Conservation (phyloP, 192 early-diverging fungal genomes). For the Spizellomyces sp. region DNA sequence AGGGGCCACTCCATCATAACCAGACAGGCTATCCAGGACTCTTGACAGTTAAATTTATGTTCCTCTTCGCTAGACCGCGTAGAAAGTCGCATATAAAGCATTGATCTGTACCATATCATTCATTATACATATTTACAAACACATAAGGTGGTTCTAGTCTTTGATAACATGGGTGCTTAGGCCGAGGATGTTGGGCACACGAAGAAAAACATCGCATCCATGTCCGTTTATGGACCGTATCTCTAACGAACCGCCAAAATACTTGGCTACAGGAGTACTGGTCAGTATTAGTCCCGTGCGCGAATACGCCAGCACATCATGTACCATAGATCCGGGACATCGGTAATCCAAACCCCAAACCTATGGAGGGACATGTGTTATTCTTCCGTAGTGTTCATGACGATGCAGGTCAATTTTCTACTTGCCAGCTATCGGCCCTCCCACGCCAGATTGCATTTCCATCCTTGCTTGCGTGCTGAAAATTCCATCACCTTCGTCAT, state of each 20-base stretch:
- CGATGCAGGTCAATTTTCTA: neutral
- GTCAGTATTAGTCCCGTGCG: neutral
- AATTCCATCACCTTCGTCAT: constrained; percentile 62
- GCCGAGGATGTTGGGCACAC: constrained; percentile 80
- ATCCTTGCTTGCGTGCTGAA: constrained; percentile 75
- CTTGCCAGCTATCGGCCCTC: constrained; percentile 84
- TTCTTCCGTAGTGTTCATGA: neutral
- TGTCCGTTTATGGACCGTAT: constrained; percentile 81
- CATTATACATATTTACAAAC: neutral
- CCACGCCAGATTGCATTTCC: constrained; percentile 83
- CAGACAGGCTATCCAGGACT: neutral
- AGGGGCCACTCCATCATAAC: constrained; percentile 1
- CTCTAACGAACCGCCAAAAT: constrained; percentile 91
- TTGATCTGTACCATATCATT: too few species aligned
- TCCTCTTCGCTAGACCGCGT: too few species aligned
- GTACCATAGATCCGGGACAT: constrained; percentile 80
- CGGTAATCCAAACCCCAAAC: constrained; percentile 79
- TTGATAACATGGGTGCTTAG: constrained; percentile 24
- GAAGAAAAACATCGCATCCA: constrained; percentile 92
- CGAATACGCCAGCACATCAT: neutral
- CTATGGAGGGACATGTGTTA: constrained; percentile 17
- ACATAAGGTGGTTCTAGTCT: constrained; percentile 2
- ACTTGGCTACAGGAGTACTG: constrained; percentile 54
- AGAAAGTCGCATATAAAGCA: too few species aligned
- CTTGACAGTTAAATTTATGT: too few species aligned